Base-by-base conservation (phyloP, 306 rosid species). In the Trifolium repens region DNA sequence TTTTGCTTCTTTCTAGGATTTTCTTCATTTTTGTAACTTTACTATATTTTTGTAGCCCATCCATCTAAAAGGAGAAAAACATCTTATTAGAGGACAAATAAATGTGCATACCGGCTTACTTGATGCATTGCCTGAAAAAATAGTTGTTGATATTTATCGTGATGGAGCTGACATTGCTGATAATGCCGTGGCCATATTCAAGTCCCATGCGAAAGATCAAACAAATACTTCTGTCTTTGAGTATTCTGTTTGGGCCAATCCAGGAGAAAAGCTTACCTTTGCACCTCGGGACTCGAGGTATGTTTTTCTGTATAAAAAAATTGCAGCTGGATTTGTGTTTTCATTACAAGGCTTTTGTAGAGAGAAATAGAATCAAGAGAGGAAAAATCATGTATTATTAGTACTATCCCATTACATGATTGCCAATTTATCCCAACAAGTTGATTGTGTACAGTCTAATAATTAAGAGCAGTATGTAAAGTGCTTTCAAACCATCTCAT, bases 271-370 rank as follows among this genome's bases (percentile, higher is more conserved):
- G 76, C 90, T 92, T 67, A 81, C 85, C 76, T 86, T 96, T 70
- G 81, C 90, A 85, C 98, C 99, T 67, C 67, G 73, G 80, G 99
- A 96, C 85, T 71, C 91, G 42, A 90, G 99, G 99, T 92, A 77
- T 32, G 11, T 78, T 24, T 60, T 54, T 81, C 60, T 85, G 19
- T 32, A 54, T 60, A 62, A 27, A 69, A 79, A 76, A 35, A 9
- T 78, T 32, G 43, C 65, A 54, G 53, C 35, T 59, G 39, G n/a
- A 43, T 67, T 34, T 70, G 15, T 78, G 44, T 78, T 70, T 73
- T 49, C 24, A 67, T 65, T 27, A 32, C 63, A 58, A 32, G 24
- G 35, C 49, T 77, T 73, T 47, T 44, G 32, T 35, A 19, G 58
- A 59, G 62, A 52, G 47, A 60, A 58, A 74, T 67, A 12, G 49